Base-by-base conservation (phyloP, 257 asterid genomes). In the Petunia secreta region DNA sequence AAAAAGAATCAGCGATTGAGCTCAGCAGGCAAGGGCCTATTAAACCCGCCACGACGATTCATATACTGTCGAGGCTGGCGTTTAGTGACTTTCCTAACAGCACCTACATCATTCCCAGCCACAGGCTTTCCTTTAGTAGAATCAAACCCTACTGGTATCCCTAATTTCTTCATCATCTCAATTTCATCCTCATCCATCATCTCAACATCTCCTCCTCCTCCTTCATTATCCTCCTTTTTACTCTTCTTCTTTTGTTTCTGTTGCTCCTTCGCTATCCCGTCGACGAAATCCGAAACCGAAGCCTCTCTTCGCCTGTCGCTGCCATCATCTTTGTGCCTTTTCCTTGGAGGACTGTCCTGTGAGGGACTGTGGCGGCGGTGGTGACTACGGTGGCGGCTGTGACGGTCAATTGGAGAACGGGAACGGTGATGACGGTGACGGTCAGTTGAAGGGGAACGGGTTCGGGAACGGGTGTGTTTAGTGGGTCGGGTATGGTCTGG, bases 41-140 rank as follows among this genome's bases (percentile, higher is more conserved):
- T 95, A 85, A 95, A 95, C 9, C 99, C 99, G 36, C 99, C 98
- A n/a, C 99, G 97, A 59, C 99, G 92, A 81, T 95, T 95, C 99
- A 95, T 95, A 87, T 95, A 95, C 92, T 95, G 99, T 78, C 99
- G 84, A 8, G 99, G 99, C 91, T 93, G 97, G 88, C 99, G 84
- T 85, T 95, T 95, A 2, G 99, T 95, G 68, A 95, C 97, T 87
- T 92, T 93, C 85, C 99, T 91, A 71, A 95, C 98, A 2, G 91
- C 90, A 37, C 99, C 99, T 8, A 95, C 91, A 71, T 91, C 99
- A 82, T 95, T 95, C 2, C 99, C 99, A 0, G 84, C 43, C 57
- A 95, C 98, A 8, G 96, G 90, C 87, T 93, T 95, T 75, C 99
- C 99, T 86, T 95, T 95, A 1, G 98, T 92, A 64, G 99, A 87